Conservation (phyloP, 2,329 filamentous ascomycete species). For the Cordyceps cateniannulata region DNA sequence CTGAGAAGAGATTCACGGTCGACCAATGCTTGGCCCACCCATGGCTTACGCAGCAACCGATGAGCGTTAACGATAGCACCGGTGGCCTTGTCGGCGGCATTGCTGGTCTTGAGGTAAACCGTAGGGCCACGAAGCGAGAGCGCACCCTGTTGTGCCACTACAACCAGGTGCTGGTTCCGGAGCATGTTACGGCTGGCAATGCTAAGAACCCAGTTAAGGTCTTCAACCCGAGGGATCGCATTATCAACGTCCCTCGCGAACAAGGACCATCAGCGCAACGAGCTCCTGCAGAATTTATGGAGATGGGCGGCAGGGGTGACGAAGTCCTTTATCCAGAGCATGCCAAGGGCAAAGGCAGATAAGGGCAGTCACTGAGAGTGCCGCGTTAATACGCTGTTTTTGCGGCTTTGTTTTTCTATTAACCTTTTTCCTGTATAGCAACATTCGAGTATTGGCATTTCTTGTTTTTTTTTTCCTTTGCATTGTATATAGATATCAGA, state of each 20-base stretch:
- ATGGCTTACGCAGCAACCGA: constrained; percentile 64
- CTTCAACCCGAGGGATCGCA: constrained; percentile 58
- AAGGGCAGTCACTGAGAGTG: constrained; percentile 7
- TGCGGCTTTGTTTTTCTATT: background rate
- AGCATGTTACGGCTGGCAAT: constrained; percentile 48
- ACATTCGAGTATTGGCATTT: constrained; percentile 1
- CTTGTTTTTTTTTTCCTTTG: background rate
- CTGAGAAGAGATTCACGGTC: constrained; percentile 75
- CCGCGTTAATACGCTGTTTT: background rate
- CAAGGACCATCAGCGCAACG: constrained; percentile 60
- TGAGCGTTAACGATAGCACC: constrained; percentile 74
- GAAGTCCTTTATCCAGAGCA: constrained; percentile 68
- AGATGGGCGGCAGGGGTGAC: constrained; percentile 81
- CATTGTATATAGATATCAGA: constrained; percentile 10
- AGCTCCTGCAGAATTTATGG: constrained; percentile 69
- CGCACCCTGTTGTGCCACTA: constrained; percentile 77
- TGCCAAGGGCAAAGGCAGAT: constrained; percentile 22
- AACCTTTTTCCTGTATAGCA: background rate
- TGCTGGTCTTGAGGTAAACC: constrained; percentile 72
- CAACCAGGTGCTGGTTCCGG: constrained; percentile 60
- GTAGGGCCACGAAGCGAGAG: constrained; percentile 72
- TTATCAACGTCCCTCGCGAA: constrained; percentile 46
- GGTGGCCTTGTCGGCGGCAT: constrained; percentile 88
- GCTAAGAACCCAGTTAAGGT: constrained; percentile 61
- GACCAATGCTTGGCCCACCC: constrained; percentile 88